Evolutionary conservation across 139 green algal species (phyloP).

Genomic region (Chlorella sp.): DNA sequence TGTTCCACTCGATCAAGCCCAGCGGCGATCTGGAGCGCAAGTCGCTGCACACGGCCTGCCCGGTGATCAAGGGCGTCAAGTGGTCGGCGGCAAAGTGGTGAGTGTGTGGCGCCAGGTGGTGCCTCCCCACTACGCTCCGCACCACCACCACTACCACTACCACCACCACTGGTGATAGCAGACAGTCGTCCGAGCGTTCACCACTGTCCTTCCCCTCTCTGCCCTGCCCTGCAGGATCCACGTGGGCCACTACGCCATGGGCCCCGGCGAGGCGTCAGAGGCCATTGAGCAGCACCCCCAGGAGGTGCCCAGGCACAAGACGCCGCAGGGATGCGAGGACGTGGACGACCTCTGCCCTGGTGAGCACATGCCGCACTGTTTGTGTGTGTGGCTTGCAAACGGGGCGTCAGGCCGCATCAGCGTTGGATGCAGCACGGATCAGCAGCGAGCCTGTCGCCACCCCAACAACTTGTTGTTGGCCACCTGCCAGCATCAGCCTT

Average conservation of each 20-base stretch:
- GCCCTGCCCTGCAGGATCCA: conserved; percentile 17
- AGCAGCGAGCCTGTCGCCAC: too few species aligned
- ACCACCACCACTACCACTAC: background rate
- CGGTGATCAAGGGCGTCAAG: conserved; percentile 53
- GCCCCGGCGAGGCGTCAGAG: conserved; percentile 7
- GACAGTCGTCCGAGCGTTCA: background rate
- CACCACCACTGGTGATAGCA: background rate
- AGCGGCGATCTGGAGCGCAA: conserved; percentile 40
- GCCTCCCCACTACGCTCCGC: background rate
- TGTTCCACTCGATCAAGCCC: conserved; percentile 57
- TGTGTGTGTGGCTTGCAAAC: conserved; percentile 2
- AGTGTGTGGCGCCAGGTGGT: too few species aligned
- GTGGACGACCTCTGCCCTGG: conserved; percentile 12
- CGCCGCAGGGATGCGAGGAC: conserved; percentile 16
- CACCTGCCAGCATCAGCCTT: background rate
- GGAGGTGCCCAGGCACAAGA: background rate
- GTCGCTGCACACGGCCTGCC: conserved; percentile 58
- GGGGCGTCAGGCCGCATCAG: background rate
- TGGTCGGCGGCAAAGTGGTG: conserved; percentile 54
- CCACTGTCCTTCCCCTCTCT: background rate
- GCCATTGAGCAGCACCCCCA: conserved; percentile 26
- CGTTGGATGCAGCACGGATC: too few species aligned
- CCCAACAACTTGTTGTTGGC: background rate
- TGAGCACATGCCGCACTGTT: too few species aligned
- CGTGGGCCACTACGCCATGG: conserved; percentile 32